These are phyloP conservation scores for Spathaspora jeffriesii DNA, from an alignment of 1,139 yeast genomes.

Conservation along the genomic window DNA sequence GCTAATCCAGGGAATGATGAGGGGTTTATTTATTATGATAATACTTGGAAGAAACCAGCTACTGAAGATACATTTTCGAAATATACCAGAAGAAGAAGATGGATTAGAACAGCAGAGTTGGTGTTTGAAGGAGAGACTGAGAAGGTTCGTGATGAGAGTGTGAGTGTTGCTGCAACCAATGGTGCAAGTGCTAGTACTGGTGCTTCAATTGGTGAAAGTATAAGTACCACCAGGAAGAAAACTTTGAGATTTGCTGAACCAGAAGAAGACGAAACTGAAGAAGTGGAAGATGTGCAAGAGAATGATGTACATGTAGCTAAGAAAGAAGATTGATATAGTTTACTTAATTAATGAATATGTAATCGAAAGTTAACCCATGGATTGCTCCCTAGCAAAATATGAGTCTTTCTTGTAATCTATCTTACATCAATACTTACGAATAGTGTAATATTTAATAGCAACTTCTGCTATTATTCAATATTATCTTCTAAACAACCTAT, in stretches of 20 bases:
- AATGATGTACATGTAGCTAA: not conserved
- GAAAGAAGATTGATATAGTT: not conserved
- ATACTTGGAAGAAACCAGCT: conserved; percentile 91
- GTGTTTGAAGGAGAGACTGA: conserved; percentile 35
- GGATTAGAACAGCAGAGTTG: conserved; percentile 94
- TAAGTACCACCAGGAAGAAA: conserved; percentile 26
- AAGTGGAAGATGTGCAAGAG: not conserved
- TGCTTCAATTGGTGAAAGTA: conserved; percentile 7
- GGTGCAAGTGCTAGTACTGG: conserved; percentile 7
- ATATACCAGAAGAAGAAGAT: conserved; percentile 91
- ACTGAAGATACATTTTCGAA: conserved; percentile 88
- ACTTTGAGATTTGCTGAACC: conserved; percentile 45
- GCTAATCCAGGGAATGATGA: conserved; percentile 81
- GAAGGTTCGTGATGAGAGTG: no score
- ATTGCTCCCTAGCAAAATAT: not conserved
- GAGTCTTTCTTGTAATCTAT: no score
- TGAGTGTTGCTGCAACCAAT: no score
- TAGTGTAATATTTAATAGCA: no score
- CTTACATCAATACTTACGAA: no score
- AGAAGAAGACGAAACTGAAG: conserved; percentile 6
- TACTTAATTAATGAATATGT: not conserved
- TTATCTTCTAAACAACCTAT: not conserved
- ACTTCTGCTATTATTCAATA: no score
- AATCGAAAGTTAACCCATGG: not conserved
- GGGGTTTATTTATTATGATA: conserved; percentile 87